phyloP scores from a whole-genome alignment of 495 filamentous ascomycete species.

The Penicillium herquei region DNA sequence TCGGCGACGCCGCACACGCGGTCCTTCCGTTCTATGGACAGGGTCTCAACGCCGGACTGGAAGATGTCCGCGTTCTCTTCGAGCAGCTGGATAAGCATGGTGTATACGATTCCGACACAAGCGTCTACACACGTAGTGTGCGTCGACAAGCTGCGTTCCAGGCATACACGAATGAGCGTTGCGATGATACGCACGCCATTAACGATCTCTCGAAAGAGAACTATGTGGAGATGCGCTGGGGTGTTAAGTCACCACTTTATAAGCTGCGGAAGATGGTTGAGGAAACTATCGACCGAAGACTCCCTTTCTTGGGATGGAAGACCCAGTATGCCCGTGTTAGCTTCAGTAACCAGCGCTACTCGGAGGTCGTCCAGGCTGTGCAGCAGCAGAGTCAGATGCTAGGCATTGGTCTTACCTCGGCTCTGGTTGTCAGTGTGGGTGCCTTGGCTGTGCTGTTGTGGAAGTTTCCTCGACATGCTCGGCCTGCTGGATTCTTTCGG shows the following conservation, averaged over 20 bases:
- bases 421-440: slow-evolving; percentile 22
- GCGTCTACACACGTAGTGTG: slow-evolving; percentile 37
- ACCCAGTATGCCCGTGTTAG: slow-evolving; percentile 94
- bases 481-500: slow-evolving; percentile 10
- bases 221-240: slow-evolving; percentile 87
- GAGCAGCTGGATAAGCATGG: slow-evolving; percentile 65
- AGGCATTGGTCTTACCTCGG: slow-evolving; percentile 30
- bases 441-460: slow-evolving; percentile 30
- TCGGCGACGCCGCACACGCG: slow-evolving; percentile 95
- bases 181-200: slow-evolving; percentile 79
- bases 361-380: slow-evolving; percentile 68
- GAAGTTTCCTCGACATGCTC: slow-evolving; percentile 28
- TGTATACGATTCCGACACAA: slow-evolving; percentile 33
- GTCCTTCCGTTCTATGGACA: slow-evolving; percentile 97
- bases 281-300: slow-evolving; percentile 72
- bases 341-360: slow-evolving; percentile 89
- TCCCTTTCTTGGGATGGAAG: slow-evolving; percentile 77
- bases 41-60: slow-evolving; percentile 83
- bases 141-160: slow-evolving; percentile 59
- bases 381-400: slow-evolving; percentile 66
- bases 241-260: slow-evolving; percentile 74
- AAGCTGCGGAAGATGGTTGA: slow-evolving; percentile 79
- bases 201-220: slow-evolving; percentile 90
- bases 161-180: slow-evolving; percentile 70
- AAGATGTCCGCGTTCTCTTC: slow-evolving; percentile 81